Evolutionary conservation across 108 stramenopile genomes (phyloP).

Genomic region (Chaetoceros tenuissimus): DNA sequence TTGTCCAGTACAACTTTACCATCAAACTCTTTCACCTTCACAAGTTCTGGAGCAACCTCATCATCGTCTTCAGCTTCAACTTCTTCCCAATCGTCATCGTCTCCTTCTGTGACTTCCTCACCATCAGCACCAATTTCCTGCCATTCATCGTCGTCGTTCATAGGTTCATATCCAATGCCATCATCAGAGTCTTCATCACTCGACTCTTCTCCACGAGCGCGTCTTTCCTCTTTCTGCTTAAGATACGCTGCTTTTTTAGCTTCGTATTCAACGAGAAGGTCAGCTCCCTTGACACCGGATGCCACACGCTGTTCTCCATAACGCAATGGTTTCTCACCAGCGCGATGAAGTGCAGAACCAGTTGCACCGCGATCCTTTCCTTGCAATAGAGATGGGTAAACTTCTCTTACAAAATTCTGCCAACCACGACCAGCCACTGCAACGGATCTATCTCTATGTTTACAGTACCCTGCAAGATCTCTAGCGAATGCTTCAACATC

Average conservation of each 20-base stretch:
- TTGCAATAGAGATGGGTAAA: constrained; percentile 80
- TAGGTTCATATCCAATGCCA: constrained; percentile 10
- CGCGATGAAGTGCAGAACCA: constrained; percentile 67
- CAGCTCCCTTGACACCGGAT: constrained; percentile 89
- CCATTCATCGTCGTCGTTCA: constrained; percentile 23
- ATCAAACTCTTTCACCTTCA: neutral
- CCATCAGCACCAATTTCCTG: constrained; percentile 38
- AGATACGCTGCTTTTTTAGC: constrained; percentile 41
- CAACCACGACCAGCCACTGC: constrained; percentile 87
- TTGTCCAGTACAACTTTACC: constrained; percentile 9
- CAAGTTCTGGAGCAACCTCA: constrained; percentile 17
- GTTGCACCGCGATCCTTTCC: constrained; percentile 87
- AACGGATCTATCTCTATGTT: constrained; percentile 88
- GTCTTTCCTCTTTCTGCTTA: constrained; percentile 17
- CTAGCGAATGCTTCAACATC: constrained; percentile 92
- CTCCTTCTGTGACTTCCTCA: constrained; percentile 25
- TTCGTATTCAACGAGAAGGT: constrained; percentile 83
- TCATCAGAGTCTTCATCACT: constrained; percentile 27
- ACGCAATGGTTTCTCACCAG: constrained; percentile 66
- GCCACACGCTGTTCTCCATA: constrained; percentile 82
- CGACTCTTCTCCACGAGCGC: constrained; percentile 7
- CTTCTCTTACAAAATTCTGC: constrained; percentile 91
- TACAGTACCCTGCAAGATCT: constrained; percentile 89
- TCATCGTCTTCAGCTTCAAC: constrained; percentile 66
- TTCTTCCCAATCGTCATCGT: constrained; percentile 31